Evolutionary conservation across 352 stramenopile species (phyloP), one percentile per base, ranked within the genome.

Genomic region (Elongisporangium prolatum): DNA sequence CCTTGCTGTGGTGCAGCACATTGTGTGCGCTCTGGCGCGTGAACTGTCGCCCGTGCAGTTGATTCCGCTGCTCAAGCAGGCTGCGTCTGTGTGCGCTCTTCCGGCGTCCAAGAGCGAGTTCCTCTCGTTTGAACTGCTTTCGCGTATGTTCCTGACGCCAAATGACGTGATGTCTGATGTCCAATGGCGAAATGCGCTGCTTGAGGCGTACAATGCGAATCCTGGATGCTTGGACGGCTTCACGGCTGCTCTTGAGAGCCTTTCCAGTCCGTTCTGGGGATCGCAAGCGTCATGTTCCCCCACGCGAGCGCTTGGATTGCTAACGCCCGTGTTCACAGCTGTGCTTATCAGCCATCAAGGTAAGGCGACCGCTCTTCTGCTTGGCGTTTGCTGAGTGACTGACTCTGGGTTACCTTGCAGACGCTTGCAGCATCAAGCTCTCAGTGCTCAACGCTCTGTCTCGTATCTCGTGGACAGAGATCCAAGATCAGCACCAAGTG

Each of bases 61-160:
- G 20, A 4, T 57, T 16, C 62, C 44, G 4, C 66, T 63, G 11
- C 55, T 90, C 9, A 69, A 74, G 66, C 67, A 75, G 57, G 60
- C 68, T 13, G 72, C 69, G 3, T 54, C 68, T 2, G 74, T 90
- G 47, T 86, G 80, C 60, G 56, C 57, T 2, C 56, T 75, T 24
- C 75, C 80, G 20, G 52, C 49, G 6, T 69, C 59, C 59, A 90
- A 90, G 64, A 76, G 72, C 5, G 66, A 77, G 56, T 77, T 68
- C 44, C 60, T 90, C 2, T 77, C 75, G 20, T 77, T 75, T 28
- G 57, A 61, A 37, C 52, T 90, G 10, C 38, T 81, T 0, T 48
- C 74, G 24, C 56, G 65, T n/a, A 66, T 73, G 38, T 52, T 77
- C 24, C 50, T 57, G 20, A 65, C 60, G 21, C 10, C 44, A 40